Conservation (phyloP, 2,329 filamentous ascomycete genomes). For the Stagonosporopsis chrysanthemi region DNA sequence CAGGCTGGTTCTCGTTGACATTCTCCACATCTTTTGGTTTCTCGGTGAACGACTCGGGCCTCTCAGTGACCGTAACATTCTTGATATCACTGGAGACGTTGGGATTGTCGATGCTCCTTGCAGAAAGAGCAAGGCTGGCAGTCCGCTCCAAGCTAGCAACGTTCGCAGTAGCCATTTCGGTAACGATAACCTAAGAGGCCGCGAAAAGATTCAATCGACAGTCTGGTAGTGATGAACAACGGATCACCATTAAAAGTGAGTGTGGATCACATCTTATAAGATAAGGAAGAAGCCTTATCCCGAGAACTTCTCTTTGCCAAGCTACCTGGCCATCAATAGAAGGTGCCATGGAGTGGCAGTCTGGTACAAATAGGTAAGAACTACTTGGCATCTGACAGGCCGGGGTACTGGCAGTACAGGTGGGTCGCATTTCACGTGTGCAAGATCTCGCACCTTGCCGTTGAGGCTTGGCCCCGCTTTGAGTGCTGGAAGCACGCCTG, state of each 20-base stretch:
- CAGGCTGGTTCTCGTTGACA: conserved; percentile 11
- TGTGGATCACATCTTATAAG: neutral
- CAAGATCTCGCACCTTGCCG: neutral
- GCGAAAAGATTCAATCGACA: neutral
- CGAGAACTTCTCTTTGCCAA: neutral
- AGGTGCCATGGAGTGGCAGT: neutral
- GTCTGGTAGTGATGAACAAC: neutral
- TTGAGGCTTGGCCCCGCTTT: neutral
- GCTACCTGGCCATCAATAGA: conserved; percentile 1
- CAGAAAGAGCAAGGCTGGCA: conserved; percentile 1
- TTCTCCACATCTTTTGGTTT: neutral
- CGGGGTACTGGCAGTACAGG: neutral
- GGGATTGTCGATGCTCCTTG: neutral
- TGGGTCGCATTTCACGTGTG: neutral
- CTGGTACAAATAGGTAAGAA: neutral
- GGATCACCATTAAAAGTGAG: neutral
- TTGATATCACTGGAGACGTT: neutral
- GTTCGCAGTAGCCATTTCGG: conserved; percentile 1
- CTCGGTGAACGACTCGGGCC: neutral
- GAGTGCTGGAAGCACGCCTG: neutral
- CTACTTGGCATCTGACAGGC: neutral
- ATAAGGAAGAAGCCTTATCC: neutral
- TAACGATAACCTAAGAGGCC: neutral
- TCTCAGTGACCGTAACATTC: neutral
- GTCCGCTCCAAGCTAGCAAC: neutral